Percentiles rank a stretch among this genome's conserved stretches.
phyloP scores from a whole-genome alignment of 169 alveolate species.

The Cyclospora cayetanensis region DNA sequence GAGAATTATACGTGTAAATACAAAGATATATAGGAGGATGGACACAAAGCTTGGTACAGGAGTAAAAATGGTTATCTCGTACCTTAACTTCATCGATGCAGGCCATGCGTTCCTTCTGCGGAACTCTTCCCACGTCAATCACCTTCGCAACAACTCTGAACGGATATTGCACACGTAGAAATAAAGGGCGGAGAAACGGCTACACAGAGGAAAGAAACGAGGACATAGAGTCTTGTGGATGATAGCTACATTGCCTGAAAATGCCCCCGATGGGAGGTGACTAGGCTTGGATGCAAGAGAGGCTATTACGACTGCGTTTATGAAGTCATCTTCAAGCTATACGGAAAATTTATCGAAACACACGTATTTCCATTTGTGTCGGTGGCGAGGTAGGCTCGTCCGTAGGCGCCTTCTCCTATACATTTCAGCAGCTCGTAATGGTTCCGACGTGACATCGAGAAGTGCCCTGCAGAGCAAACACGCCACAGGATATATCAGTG shows the following conservation, averaged over 20 bases:
- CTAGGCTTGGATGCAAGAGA: not conserved
- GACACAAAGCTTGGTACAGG: not conserved
- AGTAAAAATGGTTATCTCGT: not conserved
- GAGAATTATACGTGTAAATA: not conserved
- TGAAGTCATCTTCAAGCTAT: not conserved
- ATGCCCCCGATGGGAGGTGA: not conserved
- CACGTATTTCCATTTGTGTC: conserved; percentile 39
- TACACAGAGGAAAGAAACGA: not conserved
- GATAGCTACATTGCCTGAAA: not conserved
- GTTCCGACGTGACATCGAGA: not conserved
- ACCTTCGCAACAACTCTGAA: conserved; percentile 86
- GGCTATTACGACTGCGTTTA: not conserved
- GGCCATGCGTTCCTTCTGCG: conserved; percentile 82
- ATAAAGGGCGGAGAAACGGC: not conserved
- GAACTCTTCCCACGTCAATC: conserved; percentile 85
- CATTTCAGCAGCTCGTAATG: conserved; percentile 21
- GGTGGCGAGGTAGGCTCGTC: conserved; percentile 56
- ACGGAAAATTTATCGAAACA: not conserved
- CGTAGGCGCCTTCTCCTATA: conserved; percentile 70
- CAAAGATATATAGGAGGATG: not conserved
- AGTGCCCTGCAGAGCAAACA: too few relatives aligned
- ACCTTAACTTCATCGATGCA: conserved; percentile 87
- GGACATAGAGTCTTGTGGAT: not conserved
- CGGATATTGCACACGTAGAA: not conserved
- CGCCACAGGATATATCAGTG: too few relatives aligned